Percentiles rank a stretch among this genome's conserved stretches.
These are phyloP conservation scores for Gossypium schwendimanii DNA, from an alignment of 441 rosid genomes.

Conservation along the genomic window DNA sequence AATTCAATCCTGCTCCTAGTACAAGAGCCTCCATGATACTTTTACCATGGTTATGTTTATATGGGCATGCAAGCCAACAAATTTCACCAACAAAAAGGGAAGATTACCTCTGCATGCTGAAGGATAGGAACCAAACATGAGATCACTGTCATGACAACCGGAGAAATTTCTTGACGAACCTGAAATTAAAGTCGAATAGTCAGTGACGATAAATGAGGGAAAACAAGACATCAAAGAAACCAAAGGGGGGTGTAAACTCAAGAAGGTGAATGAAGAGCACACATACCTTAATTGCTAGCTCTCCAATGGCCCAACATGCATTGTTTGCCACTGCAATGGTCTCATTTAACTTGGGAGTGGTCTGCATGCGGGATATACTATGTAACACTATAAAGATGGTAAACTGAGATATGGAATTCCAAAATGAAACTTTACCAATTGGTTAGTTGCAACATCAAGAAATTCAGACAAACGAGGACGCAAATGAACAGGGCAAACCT, in stretches of 20 bases:
- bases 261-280: not conserved
- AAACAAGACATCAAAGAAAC: not conserved
- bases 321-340: constrained; percentile 86
- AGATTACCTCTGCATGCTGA: constrained; percentile 69
- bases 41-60: not conserved
- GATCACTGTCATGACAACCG: constrained; percentile 71
- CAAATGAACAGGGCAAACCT: constrained; percentile 83
- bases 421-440: constrained; percentile 53
- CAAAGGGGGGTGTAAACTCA: not conserved
- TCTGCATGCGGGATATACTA: constrained; percentile 37
- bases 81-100: not conserved
- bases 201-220: not conserved
- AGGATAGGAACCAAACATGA: constrained; percentile 76
- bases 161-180: constrained; percentile 90
- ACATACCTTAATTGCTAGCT: constrained; percentile 86
- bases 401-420: constrained; percentile 12
- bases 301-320: constrained; percentile 99
- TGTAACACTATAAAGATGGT: not conserved
- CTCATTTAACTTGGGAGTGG: constrained; percentile 57
- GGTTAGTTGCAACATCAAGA: constrained; percentile 81
- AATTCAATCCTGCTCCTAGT: not conserved
- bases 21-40: not conserved
- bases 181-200: constrained; percentile 26
- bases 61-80: not conserved
- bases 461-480: constrained; percentile 63